Percentiles rank a stretch among this genome's conserved stretches.
Evolutionary conservation across 2,329 filamentous ascomycete species (phyloP).

Genomic region (Aspergillus sp.): DNA sequence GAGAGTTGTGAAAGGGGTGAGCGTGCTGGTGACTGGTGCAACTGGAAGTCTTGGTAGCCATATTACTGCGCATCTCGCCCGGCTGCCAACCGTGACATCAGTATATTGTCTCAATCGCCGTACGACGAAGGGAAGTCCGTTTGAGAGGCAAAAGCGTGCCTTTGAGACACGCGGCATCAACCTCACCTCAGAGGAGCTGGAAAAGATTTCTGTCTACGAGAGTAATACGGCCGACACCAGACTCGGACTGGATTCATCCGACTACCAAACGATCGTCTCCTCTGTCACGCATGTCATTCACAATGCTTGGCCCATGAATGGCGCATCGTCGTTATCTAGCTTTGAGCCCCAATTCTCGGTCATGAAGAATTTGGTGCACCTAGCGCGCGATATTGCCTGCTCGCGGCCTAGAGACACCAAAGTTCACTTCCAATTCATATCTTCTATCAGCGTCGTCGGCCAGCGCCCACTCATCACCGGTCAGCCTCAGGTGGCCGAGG

Average conservation of each 20-base stretch:
- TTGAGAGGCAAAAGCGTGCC: slow-evolving; percentile 35
- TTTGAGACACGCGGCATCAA: slow-evolving; percentile 25
- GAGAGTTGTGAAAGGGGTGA: slow-evolving; percentile 1
- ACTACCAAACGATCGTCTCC: slow-evolving; percentile 40
- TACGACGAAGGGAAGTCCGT: slow-evolving; percentile 22
- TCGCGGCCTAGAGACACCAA: slow-evolving; percentile 9
- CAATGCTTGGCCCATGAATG: slow-evolving; percentile 32
- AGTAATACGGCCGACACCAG: slow-evolving; percentile 48
- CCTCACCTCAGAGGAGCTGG: slow-evolving; percentile 13
- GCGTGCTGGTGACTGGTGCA: slow-evolving; percentile 43
- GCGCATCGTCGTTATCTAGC: slow-evolving; percentile 12
- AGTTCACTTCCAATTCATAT: slow-evolving; percentile 41
- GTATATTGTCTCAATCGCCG: slow-evolving; percentile 51
- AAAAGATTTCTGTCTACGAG: slow-evolving; percentile 48
- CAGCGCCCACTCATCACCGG: slow-evolving; percentile 25
- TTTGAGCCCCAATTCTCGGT: slow-evolving; percentile 37
- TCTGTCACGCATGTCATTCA: slow-evolving; percentile 48
- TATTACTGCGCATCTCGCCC: slow-evolving; percentile 37
- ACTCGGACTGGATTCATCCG: slow-evolving; percentile 46
- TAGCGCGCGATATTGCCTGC: slow-evolving; percentile 38
- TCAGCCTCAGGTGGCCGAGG: slow-evolving; percentile 43
- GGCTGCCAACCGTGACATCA: slow-evolving; percentile 25
- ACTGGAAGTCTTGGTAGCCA: slow-evolving; percentile 43
- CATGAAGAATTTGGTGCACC: slow-evolving; percentile 50
- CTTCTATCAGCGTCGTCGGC: slow-evolving; percentile 43